Percentiles rank a stretch among this genome's conserved stretches.
Conservation (phyloP, 2,329 filamentous ascomycete species). For the Neopestalotiopsis sp. region DNA sequence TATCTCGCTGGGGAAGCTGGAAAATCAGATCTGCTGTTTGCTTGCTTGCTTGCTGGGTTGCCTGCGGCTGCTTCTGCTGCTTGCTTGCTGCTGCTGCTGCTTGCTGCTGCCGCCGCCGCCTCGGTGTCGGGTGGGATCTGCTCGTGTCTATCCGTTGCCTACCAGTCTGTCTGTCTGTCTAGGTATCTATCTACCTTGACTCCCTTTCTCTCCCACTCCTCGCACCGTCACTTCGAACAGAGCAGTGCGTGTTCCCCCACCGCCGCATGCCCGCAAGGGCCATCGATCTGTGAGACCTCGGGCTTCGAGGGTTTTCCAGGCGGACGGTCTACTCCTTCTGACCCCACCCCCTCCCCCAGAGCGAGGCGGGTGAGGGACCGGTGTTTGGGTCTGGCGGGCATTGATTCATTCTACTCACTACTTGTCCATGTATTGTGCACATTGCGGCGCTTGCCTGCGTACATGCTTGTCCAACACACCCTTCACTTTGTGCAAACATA, state of each 20-base stretch:
- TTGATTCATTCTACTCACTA: not conserved
- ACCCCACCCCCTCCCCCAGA: slow-evolving; percentile 34
- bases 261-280: slow-evolving; percentile 16
- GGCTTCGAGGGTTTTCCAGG: slow-evolving; percentile 8
- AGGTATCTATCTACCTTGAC: slow-evolving; percentile 16
- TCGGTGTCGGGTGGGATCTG: not conserved
- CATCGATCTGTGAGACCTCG: slow-evolving; percentile 17
- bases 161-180: not conserved
- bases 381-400: slow-evolving; percentile 14
- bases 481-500: slow-evolving; percentile 33
- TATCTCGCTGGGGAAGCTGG: not conserved
- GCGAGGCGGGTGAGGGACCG: slow-evolving; percentile 37
- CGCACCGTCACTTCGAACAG: not conserved
- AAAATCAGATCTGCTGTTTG: not conserved
- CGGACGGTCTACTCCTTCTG: slow-evolving; percentile 20
- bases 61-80: not conserved
- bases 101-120: not conserved
- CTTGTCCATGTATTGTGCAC: slow-evolving; percentile 29
- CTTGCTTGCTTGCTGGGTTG: not conserved
- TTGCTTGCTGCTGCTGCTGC: not conserved
- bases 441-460: slow-evolving; percentile 30
- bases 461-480: slow-evolving; percentile 41
- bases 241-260: not conserved
- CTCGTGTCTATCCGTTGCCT: not conserved
- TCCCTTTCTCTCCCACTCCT: slow-evolving; percentile 12